Evolutionary conservation across 257 asterid species (phyloP), one percentile per base, ranked within the genome.

Genomic region (Plantago elongata): DNA sequence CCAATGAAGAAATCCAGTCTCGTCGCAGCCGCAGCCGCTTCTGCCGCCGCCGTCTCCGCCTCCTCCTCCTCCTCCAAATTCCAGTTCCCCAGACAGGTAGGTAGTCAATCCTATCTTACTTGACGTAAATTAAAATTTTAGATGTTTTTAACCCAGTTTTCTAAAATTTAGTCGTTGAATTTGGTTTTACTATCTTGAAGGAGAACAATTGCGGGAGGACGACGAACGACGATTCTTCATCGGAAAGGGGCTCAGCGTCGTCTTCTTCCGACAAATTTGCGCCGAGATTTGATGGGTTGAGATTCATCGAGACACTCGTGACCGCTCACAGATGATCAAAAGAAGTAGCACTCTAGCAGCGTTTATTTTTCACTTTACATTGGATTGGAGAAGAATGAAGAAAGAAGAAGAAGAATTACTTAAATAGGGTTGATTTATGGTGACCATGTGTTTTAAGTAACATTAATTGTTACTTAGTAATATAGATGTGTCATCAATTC

Each of bases 261-360:
- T 61, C 79, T 8, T 55, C 78, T 42, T 67, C 95, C 30, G 91
- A 81, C 4, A 83, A 84, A 71, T 86, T 86, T 66, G 91, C 91
- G 13, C 95, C 91, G 29, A 83, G 79, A 74, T 83, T 86, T 63
- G 95, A 86, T 75, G 95, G 95, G 29, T 60, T 86, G 81, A 82
- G 87, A 79, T 86, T 86, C 67, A 86, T 86, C 60, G 95, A 86
- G 80, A 86, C 95, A 0, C 78, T 86, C 72, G 78, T 86, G 52
- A 86, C 95, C 34, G 95, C 84, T 74, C 95, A 86, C 58, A 75
- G 91, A 77, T 86, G 58, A 80, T 34, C 7, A 22, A 22, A 22
- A 22, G 2, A n/a, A n/a, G n/a, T n/a, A n/a, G n/a, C n/a, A n/a
- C n/a, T n/a, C 27, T 22, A 22, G 27, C 27, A 22, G 27, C 27